Evolutionary conservation across 805 yeast species (phyloP).

Genomic region (Kuraishia ogatae): DNA sequence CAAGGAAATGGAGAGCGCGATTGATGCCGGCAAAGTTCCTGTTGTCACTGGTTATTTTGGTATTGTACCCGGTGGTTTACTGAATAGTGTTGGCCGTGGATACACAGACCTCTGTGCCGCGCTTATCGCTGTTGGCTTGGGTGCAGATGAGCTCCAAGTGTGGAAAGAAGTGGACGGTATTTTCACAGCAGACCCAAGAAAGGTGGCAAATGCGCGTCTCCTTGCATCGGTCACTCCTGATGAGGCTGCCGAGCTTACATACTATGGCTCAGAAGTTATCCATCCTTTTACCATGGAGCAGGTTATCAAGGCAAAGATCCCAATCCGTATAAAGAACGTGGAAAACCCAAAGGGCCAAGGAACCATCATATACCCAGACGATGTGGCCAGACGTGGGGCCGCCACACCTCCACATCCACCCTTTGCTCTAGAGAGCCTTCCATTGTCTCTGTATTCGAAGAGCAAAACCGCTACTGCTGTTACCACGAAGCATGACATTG

Average conservation of each 20-base stretch:
- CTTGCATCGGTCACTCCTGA: constrained; percentile 90
- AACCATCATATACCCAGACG: constrained; percentile 90
- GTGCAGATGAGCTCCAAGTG: constrained; percentile 90
- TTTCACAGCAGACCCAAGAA: constrained; percentile 96
- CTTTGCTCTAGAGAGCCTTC: constrained; percentile 49
- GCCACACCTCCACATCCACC: constrained; percentile 95
- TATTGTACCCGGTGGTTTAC: constrained; percentile 87
- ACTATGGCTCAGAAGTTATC: constrained; percentile 95
- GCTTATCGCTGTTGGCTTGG: constrained; percentile 83
- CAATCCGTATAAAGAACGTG: constrained; percentile 94
- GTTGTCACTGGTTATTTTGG: constrained; percentile 97
- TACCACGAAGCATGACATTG: constrained; percentile 87
- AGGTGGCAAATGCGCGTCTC: constrained; percentile 82
- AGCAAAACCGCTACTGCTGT: constrained; percentile 86
- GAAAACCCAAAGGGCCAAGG: constrained; percentile 91
- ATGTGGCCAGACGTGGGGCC: constrained; percentile 77
- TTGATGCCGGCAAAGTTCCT: constrained; percentile 47
- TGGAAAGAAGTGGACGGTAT: constrained; percentile 99
- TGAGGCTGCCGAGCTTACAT: constrained; percentile 96
- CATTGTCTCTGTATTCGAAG: constrained; percentile 28
- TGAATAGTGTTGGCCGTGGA: constrained; percentile 93
- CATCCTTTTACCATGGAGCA: constrained; percentile 99
- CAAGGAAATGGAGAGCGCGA: constrained; percentile 30
- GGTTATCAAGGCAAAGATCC: constrained; percentile 91
- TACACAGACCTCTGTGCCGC: constrained; percentile 98